phyloP scores from a whole-genome alignment of 2,329 filamentous ascomycete genomes.

The Paracorniculantispora psalliotae region DNA sequence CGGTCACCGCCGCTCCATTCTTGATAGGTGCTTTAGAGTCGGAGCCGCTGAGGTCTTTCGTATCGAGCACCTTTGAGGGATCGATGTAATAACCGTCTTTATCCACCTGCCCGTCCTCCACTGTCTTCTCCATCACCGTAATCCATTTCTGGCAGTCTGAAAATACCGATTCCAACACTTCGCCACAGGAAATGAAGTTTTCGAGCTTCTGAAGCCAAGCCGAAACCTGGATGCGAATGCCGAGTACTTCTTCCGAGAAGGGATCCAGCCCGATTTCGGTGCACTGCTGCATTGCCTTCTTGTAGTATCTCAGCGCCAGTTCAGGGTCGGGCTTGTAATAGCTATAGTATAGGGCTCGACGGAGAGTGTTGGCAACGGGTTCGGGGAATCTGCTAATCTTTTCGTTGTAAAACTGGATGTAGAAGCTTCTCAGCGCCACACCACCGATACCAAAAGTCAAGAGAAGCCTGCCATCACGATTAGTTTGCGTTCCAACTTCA shows the following conservation, averaged over 20 bases:
- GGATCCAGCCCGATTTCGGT: conserved; percentile 74
- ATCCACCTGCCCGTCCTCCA: conserved; percentile 42
- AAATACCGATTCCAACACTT: conserved; percentile 73
- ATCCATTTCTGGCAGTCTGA: conserved; percentile 63
- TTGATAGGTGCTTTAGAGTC: too few species aligned
- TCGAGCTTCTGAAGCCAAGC: conserved; percentile 73
- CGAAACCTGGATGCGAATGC: conserved; percentile 78
- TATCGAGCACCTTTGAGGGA: not conserved
- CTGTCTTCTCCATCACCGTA: conserved; percentile 46
- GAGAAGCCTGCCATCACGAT: conserved; percentile 22
- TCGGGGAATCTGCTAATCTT: conserved; percentile 60
- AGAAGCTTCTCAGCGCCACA: conserved; percentile 39
- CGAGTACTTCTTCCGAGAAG: conserved; percentile 85
- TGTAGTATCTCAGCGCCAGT: conserved; percentile 78
- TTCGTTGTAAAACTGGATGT: conserved; percentile 49
- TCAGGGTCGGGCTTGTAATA: conserved; percentile 70
- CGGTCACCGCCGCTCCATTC: not conserved
- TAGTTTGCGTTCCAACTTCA: conserved; percentile 4
- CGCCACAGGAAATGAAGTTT: conserved; percentile 63
- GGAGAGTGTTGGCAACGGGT: conserved; percentile 69
- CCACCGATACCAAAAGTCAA: conserved; percentile 26
- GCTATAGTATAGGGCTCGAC: conserved; percentile 80
- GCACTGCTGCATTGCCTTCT: conserved; percentile 69
- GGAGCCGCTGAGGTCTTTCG: not conserved
- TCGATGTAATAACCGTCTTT: conserved; percentile 31